phyloP scores from a whole-genome alignment of 768 basidiomycete genomes.

The Boletus sensibilis region DNA sequence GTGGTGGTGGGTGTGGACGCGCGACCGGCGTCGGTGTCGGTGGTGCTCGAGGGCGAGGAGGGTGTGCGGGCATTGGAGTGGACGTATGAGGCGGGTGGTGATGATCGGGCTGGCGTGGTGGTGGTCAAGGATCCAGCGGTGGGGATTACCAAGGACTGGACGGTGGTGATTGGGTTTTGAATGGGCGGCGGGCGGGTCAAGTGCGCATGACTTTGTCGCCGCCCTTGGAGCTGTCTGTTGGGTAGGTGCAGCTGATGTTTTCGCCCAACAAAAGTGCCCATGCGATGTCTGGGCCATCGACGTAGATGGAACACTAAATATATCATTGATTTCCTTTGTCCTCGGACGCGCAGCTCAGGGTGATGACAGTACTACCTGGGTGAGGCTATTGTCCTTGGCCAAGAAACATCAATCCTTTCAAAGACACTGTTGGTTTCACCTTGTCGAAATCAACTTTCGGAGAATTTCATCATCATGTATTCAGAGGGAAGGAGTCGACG shows the following conservation, averaged over 20 bases:
- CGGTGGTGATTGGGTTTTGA: conserved; percentile 40
- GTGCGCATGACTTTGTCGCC: not conserved
- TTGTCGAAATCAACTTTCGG: not conserved
- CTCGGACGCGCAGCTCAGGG: not conserved
- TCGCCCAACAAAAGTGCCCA: not conserved
- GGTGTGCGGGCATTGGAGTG: conserved; percentile 54
- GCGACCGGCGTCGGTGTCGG: conserved; percentile 57
- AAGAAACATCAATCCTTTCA: not conserved
- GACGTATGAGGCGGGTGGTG: conserved; percentile 64
- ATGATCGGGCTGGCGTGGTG: conserved; percentile 58
- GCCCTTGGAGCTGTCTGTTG: not conserved
- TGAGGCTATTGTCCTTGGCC: not conserved
- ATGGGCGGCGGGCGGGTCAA: no score
- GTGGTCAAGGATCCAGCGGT: conserved; percentile 74
- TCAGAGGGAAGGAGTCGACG: not conserved
- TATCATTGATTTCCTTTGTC: not conserved
- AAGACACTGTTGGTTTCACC: not conserved
- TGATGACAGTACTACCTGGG: not conserved
- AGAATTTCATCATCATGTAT: not conserved
- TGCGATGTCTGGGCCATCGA: not conserved
- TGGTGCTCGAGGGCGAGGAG: conserved; percentile 44
- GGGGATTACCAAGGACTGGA: conserved; percentile 62
- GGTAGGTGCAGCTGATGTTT: not conserved
- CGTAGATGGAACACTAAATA: not conserved
- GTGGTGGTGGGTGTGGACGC: conserved; percentile 69